Conservation (phyloP, 306 rosid genomes). For the Cucurbita argyrosperma region DNA sequence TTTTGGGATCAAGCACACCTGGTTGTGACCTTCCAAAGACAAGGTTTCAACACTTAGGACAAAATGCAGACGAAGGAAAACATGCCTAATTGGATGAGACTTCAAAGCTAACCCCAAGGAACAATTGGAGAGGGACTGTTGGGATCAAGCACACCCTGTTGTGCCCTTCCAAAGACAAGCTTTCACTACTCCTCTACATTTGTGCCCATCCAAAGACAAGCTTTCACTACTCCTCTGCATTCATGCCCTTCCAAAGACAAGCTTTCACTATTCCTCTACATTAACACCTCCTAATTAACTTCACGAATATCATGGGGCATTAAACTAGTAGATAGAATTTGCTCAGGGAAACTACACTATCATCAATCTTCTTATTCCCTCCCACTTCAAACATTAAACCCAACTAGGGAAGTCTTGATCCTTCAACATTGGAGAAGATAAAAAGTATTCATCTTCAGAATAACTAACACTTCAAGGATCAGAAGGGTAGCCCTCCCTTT, state of each 20-base stretch:
- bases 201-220: not conserved
- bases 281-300: not conserved
- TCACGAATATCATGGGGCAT: not conserved
- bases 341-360: not conserved
- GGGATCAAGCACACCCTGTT: too few species aligned
- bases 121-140: too few species aligned
- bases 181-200: too few species aligned
- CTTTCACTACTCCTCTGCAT: not conserved
- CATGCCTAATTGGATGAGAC: too few species aligned
- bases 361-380: not conserved
- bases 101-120: too few species aligned
- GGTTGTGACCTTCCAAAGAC: too few species aligned
- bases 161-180: too few species aligned
- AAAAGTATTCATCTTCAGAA: not conserved
- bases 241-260: not conserved
- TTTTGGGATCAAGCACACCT: too few species aligned
- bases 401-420: not conserved
- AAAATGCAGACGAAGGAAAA: too few species aligned
- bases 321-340: too few species aligned
- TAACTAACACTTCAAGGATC: not conserved
- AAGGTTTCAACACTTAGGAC: too few species aligned
- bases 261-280: not conserved
- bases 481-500: not conserved
- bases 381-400: not conserved
- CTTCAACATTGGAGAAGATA: not conserved